phyloP scores from a whole-genome alignment of 495 filamentous ascomycete species.

The Podospora comata region DNA sequence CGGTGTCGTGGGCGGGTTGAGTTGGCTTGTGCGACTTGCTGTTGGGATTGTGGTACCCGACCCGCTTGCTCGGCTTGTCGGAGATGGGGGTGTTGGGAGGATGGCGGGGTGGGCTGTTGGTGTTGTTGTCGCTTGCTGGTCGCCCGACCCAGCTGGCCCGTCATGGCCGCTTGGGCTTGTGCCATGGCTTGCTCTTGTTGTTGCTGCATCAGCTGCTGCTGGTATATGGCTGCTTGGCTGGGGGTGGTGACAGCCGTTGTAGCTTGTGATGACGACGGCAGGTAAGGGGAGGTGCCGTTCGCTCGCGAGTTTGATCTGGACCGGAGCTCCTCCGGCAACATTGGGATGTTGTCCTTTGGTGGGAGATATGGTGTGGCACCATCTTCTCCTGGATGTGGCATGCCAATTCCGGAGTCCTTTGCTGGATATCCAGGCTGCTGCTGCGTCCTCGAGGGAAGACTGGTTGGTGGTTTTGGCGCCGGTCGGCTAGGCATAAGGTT shows the following conservation, averaged over 20 bases:
- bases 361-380: conserved; percentile 43
- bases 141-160: conserved; percentile 55
- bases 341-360: conserved; percentile 46
- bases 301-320: conserved; percentile 53
- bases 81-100: conserved; percentile 55
- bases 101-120: conserved; percentile 52
- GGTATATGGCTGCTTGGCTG: conserved; percentile 52
- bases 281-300: conserved; percentile 48
- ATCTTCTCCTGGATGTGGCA: conserved; percentile 54
- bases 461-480: conserved; percentile 63
- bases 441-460: conserved; percentile 44
- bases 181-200: conserved; percentile 74
- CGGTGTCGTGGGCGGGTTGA: conserved; percentile 68
- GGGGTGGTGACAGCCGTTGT: conserved; percentile 29
- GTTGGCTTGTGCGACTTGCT: conserved; percentile 39
- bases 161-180: conserved; percentile 62
- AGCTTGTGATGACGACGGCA: conserved; percentile 27
- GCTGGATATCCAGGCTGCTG: conserved; percentile 37
- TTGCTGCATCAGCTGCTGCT: conserved; percentile 66
- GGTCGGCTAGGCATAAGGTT: conserved; percentile 61
- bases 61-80: conserved; percentile 42
- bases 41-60: conserved; percentile 38
- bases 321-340: conserved; percentile 54
- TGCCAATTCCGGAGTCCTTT: conserved; percentile 54
- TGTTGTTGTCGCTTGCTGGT: conserved; percentile 62